phyloP scores from a whole-genome alignment of 2,329 filamentous ascomycete genomes.

The Talaromyces pinophilus region DNA sequence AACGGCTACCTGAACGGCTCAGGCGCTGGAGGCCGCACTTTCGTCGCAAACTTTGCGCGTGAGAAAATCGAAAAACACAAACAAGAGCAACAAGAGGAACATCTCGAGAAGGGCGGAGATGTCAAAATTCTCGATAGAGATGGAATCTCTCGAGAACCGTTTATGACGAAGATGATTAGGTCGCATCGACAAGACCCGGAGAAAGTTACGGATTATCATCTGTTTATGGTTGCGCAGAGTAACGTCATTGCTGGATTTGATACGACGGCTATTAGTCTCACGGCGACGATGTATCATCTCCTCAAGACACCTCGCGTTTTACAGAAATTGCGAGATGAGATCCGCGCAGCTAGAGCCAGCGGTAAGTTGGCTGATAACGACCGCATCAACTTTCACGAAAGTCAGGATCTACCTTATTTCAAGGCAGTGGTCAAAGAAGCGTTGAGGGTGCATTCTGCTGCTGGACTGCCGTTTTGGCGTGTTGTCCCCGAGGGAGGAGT shows the following conservation, averaged over 20 bases:
- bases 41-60: constrained; percentile 37
- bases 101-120: constrained; percentile 24
- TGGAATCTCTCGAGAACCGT: constrained; percentile 35
- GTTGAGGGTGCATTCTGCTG: constrained; percentile 24
- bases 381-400: constrained; percentile 23
- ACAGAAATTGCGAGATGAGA: constrained; percentile 24
- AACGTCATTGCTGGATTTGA: constrained; percentile 38
- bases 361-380: constrained; percentile 9
- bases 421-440: constrained; percentile 25
- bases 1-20: constrained; percentile 34
- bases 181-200: constrained; percentile 47
- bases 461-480: constrained; percentile 25
- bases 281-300: constrained; percentile 33
- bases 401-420: constrained; percentile 22
- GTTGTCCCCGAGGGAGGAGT: constrained; percentile 24
- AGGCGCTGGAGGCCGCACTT: constrained; percentile 35
- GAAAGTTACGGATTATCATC: constrained; percentile 44
- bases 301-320: constrained; percentile 28
- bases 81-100: constrained; percentile 17
- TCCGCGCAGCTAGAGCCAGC: constrained; percentile 29
- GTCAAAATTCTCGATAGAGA: constrained; percentile 17
- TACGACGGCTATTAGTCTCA: constrained; percentile 33
- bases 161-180: constrained; percentile 47
- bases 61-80: constrained; percentile 36
- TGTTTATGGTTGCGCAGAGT: constrained; percentile 42